Evolutionary conservation across 495 filamentous ascomycete species (phyloP), one percentile per base, ranked within the genome.

Genomic region (Diplogelasinospora grovesii): DNA sequence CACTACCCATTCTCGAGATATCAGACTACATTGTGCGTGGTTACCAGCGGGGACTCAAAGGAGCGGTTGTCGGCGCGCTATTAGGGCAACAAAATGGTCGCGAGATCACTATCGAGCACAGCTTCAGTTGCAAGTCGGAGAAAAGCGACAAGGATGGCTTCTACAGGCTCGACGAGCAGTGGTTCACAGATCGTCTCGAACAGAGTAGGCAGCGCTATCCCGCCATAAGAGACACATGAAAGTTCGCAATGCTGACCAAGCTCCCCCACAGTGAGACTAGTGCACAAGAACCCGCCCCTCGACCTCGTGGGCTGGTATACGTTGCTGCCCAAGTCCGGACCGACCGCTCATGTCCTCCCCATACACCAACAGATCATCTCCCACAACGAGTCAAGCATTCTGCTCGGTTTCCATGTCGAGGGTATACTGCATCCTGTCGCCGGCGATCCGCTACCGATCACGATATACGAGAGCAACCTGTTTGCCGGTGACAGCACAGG

Each of bases 271-370:
- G 86, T 88, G 75, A 89, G 83, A 64, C 82, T 85, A 47, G 92
- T 97, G 4, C 86, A 97, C 68, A 88, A 87, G 60, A 69, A 61
- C 23, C 86, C 87, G 0, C 63, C 75, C 8, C 81, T 95, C 25
- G 92, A 97, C 50, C 71, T 97, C 15, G 86, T 96, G 24, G 92
- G 88, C 60, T 95, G 90, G 87, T 99, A 90, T 71, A 85, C 87
- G n/a, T 77, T 86, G 8, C 69, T 86, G 15, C 78, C 87, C 18
- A 65, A 75, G 7, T 73, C 79, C 27, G 88, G 88, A 3, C 93
- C 92, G 59, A 76, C 45, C 45, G 65, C 15, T 52, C 70, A 38
- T 70, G 86, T 66, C 54, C 70, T 94, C 11, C 75, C 81, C 8
- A 77, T 95, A 46, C 85, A 95, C 60, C 70, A 70, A 40, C 82